A percentile compares a stretch with the other conserved stretches of the same genome.
Conservation (phyloP, 768 basidiomycete species). For the Sporobolomyces roseus region DNA sequence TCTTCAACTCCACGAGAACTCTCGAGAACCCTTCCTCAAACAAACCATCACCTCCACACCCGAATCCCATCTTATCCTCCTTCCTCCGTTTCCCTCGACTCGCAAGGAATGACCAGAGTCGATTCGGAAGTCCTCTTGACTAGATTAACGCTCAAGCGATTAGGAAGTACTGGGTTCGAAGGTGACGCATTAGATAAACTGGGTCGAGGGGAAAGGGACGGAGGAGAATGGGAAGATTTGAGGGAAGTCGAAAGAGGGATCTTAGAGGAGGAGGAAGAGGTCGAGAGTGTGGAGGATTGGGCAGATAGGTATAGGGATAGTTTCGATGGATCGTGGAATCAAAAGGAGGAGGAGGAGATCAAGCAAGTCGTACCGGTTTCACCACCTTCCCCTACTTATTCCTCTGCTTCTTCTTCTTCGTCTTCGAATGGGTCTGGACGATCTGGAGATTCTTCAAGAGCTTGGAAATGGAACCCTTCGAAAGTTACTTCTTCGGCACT, state of each 20-base stretch:
- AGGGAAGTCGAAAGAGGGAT: neutral
- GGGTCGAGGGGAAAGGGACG: neutral
- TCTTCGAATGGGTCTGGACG: neutral
- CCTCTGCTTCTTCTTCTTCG: neutral
- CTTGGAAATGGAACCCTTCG: slow-evolving; percentile 11
- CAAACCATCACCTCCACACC: slow-evolving; percentile 9
- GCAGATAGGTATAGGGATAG: slow-evolving; percentile 19
- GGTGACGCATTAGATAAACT: slow-evolving; percentile 6
- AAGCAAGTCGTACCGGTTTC: too few relatives aligned
- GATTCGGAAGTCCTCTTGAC: slow-evolving; percentile 24
- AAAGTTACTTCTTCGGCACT: too few relatives aligned
- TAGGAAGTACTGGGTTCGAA: slow-evolving; percentile 23
- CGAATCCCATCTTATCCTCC: neutral
- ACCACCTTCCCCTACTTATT: too few relatives aligned
- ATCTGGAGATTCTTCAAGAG: neutral
- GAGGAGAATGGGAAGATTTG: neutral
- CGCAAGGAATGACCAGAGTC: slow-evolving; percentile 9
- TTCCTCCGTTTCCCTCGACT: neutral
- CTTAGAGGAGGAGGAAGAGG: neutral
- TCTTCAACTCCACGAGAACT: slow-evolving; percentile 11
- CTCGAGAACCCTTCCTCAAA: slow-evolving; percentile 4
- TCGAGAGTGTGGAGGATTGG: slow-evolving; percentile 8
- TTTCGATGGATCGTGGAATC: too few relatives aligned
- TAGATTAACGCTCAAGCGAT: slow-evolving; percentile 14
- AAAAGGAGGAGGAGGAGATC: too few relatives aligned